These are phyloP conservation scores for Gymnopus androsaceus DNA, from an alignment of 1,284 basidiomycete genomes.

Conservation along the genomic window DNA sequence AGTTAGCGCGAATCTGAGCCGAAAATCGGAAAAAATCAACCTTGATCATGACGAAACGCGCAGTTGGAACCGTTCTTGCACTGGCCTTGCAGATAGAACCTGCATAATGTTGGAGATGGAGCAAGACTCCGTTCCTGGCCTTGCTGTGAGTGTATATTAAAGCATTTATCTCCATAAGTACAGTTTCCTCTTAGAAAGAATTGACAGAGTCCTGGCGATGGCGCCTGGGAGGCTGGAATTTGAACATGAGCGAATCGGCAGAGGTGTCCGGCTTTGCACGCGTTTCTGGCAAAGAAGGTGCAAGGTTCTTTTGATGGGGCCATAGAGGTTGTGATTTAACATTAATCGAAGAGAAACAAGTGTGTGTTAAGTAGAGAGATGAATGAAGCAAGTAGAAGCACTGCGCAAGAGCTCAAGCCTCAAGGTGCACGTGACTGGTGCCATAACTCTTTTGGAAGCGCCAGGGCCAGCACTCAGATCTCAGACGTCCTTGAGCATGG, in stretches of 20 bases:
- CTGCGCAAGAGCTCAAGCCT: background rate
- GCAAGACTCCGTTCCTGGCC: too few relatives aligned
- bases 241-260: slow-evolving; percentile 12
- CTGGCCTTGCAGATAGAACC: slow-evolving; percentile 22
- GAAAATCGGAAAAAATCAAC: background rate
- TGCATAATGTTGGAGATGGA: slow-evolving; percentile 13
- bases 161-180: slow-evolving; percentile 5
- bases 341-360: background rate
- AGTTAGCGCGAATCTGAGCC: background rate
- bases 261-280: slow-evolving; percentile 7
- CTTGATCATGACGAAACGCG: slow-evolving; percentile 17
- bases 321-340: background rate
- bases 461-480: too few relatives aligned
- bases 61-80: slow-evolving; percentile 29
- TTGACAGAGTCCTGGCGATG: background rate
- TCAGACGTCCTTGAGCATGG: slow-evolving; percentile 48
- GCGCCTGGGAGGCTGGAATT: background rate
- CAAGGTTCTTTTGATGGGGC: background rate
- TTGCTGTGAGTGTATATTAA: slow-evolving; percentile 5
- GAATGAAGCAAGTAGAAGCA: background rate
- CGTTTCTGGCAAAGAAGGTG: slow-evolving; percentile 5
- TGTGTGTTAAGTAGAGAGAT: background rate
- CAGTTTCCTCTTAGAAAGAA: slow-evolving; percentile 10
- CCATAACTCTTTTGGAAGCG: background rate
- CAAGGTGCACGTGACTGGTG: background rate